These are phyloP conservation scores for Cryphonectria japonica DNA, from an alignment of 2,329 filamentous ascomycete species.

Conservation along the genomic window DNA sequence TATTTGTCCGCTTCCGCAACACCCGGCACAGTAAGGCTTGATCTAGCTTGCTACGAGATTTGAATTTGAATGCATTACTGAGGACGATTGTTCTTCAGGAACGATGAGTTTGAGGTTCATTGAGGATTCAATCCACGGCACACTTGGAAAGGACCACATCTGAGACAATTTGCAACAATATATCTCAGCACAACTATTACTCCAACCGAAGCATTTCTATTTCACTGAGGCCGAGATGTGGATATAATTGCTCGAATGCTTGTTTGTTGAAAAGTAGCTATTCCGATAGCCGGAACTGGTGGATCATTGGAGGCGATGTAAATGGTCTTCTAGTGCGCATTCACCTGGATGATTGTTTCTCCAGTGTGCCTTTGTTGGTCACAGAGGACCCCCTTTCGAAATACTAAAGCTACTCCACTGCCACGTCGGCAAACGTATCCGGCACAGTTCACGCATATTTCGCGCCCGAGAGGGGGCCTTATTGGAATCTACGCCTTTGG, in stretches of 20 bases:
- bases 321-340: constrained; percentile 32
- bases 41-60: no score
- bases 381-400: background rate
- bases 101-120: background rate
- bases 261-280: background rate
- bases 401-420: background rate
- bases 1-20: constrained; percentile 52
- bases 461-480: background rate
- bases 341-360: constrained; percentile 3
- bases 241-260: background rate
- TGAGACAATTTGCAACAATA: background rate
- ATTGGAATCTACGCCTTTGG: background rate
- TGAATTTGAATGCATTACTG: no score
- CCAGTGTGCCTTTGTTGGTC: background rate
- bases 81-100: no score
- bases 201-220: background rate
- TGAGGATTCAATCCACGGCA: background rate
- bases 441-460: background rate
- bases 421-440: background rate
- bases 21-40: no score
- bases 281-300: background rate
- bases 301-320: constrained; percentile 40
- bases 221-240: background rate
- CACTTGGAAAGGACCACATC: background rate
- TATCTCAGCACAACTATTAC: background rate